Evolutionary conservation across 257 asterid genomes (phyloP).

Genomic region (Fraxinus pennsylvanica): DNA sequence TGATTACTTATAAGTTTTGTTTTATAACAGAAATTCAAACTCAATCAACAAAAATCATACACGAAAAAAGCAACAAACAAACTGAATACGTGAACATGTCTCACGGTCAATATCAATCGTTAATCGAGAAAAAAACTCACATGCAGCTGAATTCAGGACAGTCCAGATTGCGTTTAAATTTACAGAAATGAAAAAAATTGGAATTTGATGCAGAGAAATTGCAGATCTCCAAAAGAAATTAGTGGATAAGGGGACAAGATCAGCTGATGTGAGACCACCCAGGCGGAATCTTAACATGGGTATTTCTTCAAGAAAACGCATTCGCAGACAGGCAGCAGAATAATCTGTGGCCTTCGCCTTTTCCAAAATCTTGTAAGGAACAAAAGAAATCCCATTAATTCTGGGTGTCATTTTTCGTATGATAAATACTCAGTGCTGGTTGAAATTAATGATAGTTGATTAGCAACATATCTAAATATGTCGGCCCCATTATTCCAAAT

Average conservation of each 20-base stretch:
- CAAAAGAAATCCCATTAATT: not conserved
- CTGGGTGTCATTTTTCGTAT: not conserved
- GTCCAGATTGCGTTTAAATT: conserved; percentile 11
- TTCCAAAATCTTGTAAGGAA: not conserved
- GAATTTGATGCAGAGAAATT: conserved; percentile 12
- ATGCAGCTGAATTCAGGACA: conserved; percentile 21
- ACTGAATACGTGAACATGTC: not conserved
- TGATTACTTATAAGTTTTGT: conserved; percentile 1
- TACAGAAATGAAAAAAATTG: not conserved
- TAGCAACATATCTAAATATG: not conserved
- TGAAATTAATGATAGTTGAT: not conserved
- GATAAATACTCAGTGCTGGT: not conserved
- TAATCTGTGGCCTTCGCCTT: conserved; percentile 23
- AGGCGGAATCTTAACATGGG: conserved; percentile 42
- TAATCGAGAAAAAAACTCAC: conserved; percentile 32
- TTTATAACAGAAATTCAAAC: not conserved
- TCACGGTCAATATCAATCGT: conserved; percentile 20
- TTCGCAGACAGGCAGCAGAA: conserved; percentile 43
- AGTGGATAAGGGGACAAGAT: conserved; percentile 32
- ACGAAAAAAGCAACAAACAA: not conserved
- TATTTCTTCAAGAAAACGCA: conserved; percentile 41
- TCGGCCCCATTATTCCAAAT: not conserved
- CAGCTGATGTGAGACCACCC: conserved; percentile 44
- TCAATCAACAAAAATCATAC: conserved; percentile 15
- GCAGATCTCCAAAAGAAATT: conserved; percentile 48